Evolutionary conservation across 164 flowering plant genomes (phyloP), one percentile per base, ranked within the genome.

Genomic region (Vitis rupestris): DNA sequence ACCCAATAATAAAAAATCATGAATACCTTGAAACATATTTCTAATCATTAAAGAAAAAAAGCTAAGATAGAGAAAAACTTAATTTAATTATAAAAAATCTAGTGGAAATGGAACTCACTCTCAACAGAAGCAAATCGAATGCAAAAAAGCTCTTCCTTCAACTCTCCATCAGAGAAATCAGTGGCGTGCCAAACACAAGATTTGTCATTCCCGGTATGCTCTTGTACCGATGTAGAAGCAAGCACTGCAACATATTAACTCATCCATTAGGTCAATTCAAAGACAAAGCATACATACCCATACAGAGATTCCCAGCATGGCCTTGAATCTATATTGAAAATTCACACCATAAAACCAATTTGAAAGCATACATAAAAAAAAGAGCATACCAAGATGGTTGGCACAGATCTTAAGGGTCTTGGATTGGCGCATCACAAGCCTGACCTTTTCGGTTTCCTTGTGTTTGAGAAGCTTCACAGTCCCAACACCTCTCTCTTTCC

Each of bases 131-230:
- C 79, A 37, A 82, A 80, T 0, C 83, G 74, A 48, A 82, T 75
- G 56, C 83, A 78, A 56, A 82, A 82, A 23, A 75, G 75, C 62
- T 82, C 81, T 6, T 80, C 66, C 73, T 82, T 80, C 80, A 82
- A 59, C 48, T 82, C 81, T 10, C 83, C 85, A 71, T 80, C 83
- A 10, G 82, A 63, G 52, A 64, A 82, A 75, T 80, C 85, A 61
- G 79, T 7, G 0, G 85, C 85, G 14, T 80, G 79, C 85, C 85
- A 82, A n/a, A 80, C 79, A 47, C 83, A 82, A 1, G 83, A 73
- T 48, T 78, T 80, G 10, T 80, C 81, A 49, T 75, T 78, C 15
- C 85, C 85, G 0, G 74, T 76, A 63, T 81, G 79, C 37, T 75
- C 84, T 60, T 78, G 79, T 52, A 81, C 63, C 10, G 75, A 64